Evolutionary conservation across 2,329 filamentous ascomycete species (phyloP), one percentile per base, ranked within the genome.

Genomic region (Sporothrix schenckii): DNA sequence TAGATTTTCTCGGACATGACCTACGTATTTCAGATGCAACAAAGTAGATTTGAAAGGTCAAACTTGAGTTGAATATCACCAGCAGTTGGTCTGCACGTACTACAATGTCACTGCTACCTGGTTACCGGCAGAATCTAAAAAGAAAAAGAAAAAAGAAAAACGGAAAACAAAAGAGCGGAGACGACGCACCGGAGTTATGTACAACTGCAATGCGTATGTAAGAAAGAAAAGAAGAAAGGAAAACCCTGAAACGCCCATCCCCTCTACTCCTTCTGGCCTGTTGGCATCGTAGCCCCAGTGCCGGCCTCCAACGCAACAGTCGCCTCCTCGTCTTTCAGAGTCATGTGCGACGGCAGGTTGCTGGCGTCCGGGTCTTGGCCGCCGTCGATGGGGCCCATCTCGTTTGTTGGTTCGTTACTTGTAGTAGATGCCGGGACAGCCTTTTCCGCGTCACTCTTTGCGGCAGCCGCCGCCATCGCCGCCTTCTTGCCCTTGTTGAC

Each of bases 271-370:
- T 63, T 63, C 75, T 19, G 79, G 80, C 4, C 88, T 84, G 50
- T 87, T 87, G 1, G 82, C 81, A 1, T 82, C 76, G 76, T 88
- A 89, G 49, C 41, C 0, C 60, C 60, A 27, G 60, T 41, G 30
- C 11, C 30, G 24, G 63, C 24, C 27, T 39, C 47, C 1, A 66
- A 27, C 1, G 27, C 47, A 3, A 21, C 47, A 2, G 47, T 52
- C 7, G 47, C 27, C 63, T 61, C 47, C 10, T 49, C 41, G 0
- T 49, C 41, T 21, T 14, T n/a, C 11, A 63, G 4, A 7, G 30
- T 66, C 27, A 24, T 21, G 27, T 52, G 24, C 10, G 16, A 34
- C n/a, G 16, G 66, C 4, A 49, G n/a, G 21, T 68, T 39, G 49
- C 34, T 47, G 27, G 58, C 52, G 19, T 68, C 66, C 11, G 65